Conservation (phyloP, 306 rosid species). For the Echinosophora koreensis region DNA sequence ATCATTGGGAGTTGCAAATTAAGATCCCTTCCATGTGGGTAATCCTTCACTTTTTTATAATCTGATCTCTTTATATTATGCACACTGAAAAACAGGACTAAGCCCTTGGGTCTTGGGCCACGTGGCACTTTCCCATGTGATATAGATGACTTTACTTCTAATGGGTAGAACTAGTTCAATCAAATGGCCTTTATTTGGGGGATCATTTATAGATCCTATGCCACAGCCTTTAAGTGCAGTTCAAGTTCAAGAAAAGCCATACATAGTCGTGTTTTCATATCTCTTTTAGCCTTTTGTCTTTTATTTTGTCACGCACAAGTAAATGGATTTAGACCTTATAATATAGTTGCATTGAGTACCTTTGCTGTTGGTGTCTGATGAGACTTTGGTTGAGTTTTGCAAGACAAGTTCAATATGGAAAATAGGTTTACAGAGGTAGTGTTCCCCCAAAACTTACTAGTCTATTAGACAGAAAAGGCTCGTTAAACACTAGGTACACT, state of each 20-base stretch:
- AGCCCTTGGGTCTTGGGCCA: constrained; percentile 49
- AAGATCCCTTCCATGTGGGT: constrained; percentile 53
- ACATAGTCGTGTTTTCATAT: constrained; percentile 18
- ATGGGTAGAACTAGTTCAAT: constrained; percentile 47
- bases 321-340: constrained; percentile 22
- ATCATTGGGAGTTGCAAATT: constrained; percentile 57
- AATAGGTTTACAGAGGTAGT: neutral
- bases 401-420: constrained; percentile 12
- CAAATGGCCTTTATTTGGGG: constrained; percentile 54
- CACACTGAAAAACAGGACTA: constrained; percentile 49
- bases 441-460: constrained; percentile 2
- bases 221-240: constrained; percentile 55
- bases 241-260: constrained; percentile 58
- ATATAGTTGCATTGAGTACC: constrained; percentile 10
- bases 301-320: constrained; percentile 18
- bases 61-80: neutral
- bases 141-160: constrained; percentile 55
- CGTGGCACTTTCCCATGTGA: constrained; percentile 66
- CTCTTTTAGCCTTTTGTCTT: constrained; percentile 42
- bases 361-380: constrained; percentile 30
- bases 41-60: constrained; percentile 29
- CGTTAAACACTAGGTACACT: neutral
- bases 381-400: constrained; percentile 13
- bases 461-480: neutral
- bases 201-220: constrained; percentile 61